Evolutionary conservation across 2,329 filamentous ascomycete species (phyloP).

Genomic region (Aspergillus sp.): DNA sequence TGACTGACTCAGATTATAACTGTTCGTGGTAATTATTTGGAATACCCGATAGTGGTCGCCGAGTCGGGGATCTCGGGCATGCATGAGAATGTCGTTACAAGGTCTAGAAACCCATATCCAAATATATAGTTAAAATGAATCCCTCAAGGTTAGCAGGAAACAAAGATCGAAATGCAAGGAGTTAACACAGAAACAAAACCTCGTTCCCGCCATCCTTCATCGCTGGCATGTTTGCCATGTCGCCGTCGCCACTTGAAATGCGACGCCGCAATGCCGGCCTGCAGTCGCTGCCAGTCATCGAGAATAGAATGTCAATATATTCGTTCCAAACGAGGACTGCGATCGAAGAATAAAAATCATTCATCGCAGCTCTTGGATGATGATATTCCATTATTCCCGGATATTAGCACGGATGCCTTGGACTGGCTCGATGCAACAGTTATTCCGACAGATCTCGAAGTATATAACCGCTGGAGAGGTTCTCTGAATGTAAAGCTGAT

Average conservation of each 20-base stretch:
- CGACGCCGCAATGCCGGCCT: conserved; percentile 39
- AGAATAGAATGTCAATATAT: conserved; percentile 44
- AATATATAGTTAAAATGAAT: neutral
- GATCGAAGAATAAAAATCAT: conserved; percentile 3
- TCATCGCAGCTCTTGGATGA: conserved; percentile 6
- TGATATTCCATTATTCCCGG: conserved; percentile 4
- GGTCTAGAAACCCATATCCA: no score
- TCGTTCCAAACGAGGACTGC: conserved; percentile 40
- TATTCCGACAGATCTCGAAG: conserved; percentile 7
- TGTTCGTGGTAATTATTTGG: no score
- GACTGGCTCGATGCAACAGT: conserved; percentile 11
- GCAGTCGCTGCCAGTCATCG: conserved; percentile 36
- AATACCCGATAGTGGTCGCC: conserved; percentile 8
- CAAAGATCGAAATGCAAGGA: conserved; percentile 3
- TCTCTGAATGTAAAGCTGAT: neutral
- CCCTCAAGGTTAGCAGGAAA: conserved; percentile 1
- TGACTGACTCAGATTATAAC: no score
- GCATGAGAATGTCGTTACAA: no score
- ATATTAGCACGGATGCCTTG: conserved; percentile 3
- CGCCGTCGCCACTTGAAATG: conserved; percentile 40
- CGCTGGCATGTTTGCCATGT: conserved; percentile 20
- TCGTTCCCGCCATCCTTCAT: conserved; percentile 5
- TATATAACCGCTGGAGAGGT: neutral
- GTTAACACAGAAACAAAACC: conserved; percentile 2
- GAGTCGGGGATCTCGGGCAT: conserved; percentile 14